A percentile compares a stretch with the other conserved stretches of the same genome.
phyloP scores from a whole-genome alignment of 1,139 yeast species.

The Yamadazyma spencermartinsiae region DNA sequence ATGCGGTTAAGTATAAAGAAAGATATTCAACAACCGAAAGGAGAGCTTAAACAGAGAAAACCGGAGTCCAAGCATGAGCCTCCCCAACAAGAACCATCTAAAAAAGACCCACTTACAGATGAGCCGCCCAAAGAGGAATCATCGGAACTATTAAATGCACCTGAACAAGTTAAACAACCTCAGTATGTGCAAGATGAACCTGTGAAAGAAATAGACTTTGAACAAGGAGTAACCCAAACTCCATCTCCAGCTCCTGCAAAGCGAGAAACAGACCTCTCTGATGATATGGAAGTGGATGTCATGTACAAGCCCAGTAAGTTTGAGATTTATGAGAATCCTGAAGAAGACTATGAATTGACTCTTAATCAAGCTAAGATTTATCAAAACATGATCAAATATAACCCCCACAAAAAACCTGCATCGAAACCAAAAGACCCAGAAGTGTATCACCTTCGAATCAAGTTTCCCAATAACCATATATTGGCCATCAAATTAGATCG shows the following conservation, averaged over 20 bases:
- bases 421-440: conserved; percentile 17
- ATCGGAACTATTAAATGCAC: background rate
- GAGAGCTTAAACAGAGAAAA: background rate
- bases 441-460: conserved; percentile 42
- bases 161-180: background rate
- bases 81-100: background rate
- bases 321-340: conserved; percentile 40
- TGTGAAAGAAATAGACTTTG: too few species aligned
- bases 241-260: background rate
- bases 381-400: conserved; percentile 45
- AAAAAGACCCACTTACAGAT: background rate
- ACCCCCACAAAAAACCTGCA: conserved; percentile 11
- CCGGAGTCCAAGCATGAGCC: background rate
- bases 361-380: conserved; percentile 55
- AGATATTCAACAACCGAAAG: conserved; percentile 2
- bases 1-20: conserved; percentile 11
- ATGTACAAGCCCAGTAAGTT: conserved; percentile 15
- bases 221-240: too few species aligned
- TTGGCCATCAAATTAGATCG: conserved; percentile 24
- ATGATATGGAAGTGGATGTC: conserved; percentile 5
- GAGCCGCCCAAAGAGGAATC: background rate
- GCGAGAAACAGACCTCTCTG: background rate
- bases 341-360: conserved; percentile 51
- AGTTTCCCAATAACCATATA: conserved; percentile 54
- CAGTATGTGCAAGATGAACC: too few species aligned